phyloP scores from a whole-genome alignment of 192 early-diverging fungal genomes.

The Paraglomus brasilianum region DNA sequence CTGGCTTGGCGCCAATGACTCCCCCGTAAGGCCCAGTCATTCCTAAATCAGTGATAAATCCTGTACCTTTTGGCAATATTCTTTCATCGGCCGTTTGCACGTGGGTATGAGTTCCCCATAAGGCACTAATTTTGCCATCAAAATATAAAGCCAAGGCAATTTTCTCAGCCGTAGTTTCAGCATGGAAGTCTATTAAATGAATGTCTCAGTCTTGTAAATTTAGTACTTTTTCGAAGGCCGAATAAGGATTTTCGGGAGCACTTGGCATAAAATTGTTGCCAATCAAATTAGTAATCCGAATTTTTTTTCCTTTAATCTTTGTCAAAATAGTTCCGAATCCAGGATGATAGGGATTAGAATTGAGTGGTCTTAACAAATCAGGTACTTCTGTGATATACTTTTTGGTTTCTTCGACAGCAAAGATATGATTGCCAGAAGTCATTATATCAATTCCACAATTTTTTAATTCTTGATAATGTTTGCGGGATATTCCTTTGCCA shows the following conservation, averaged over 20 bases:
- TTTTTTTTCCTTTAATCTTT: not conserved
- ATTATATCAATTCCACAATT: constrained; percentile 1
- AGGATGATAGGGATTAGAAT: constrained; percentile 20
- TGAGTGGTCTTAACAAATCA: constrained; percentile 11
- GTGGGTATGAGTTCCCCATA: constrained; percentile 24
- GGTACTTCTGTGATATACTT: not conserved
- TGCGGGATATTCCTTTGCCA: constrained; percentile 14
- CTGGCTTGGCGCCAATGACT: constrained; percentile 1
- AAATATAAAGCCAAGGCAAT: constrained; percentile 4
- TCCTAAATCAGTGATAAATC: constrained; percentile 21
- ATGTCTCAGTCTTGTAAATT: constrained; percentile 9
- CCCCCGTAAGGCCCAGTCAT: constrained; percentile 12
- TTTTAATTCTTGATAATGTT: constrained; percentile 17
- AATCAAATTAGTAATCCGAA: constrained; percentile 10
- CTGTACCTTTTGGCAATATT: not conserved
- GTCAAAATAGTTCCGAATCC: not conserved
- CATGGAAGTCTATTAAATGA: constrained; percentile 17
- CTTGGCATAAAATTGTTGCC: constrained; percentile 16
- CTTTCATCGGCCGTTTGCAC: constrained; percentile 19
- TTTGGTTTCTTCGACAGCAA: constrained; percentile 11
- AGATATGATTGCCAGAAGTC: constrained; percentile 20
- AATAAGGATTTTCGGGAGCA: constrained; percentile 9
- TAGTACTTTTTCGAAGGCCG: constrained; percentile 14
- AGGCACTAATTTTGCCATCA: constrained; percentile 13
- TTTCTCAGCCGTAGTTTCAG: constrained; percentile 18